Conservation (phyloP, 2,329 filamentous ascomycete genomes). For the Epichloe aotearoae region DNA sequence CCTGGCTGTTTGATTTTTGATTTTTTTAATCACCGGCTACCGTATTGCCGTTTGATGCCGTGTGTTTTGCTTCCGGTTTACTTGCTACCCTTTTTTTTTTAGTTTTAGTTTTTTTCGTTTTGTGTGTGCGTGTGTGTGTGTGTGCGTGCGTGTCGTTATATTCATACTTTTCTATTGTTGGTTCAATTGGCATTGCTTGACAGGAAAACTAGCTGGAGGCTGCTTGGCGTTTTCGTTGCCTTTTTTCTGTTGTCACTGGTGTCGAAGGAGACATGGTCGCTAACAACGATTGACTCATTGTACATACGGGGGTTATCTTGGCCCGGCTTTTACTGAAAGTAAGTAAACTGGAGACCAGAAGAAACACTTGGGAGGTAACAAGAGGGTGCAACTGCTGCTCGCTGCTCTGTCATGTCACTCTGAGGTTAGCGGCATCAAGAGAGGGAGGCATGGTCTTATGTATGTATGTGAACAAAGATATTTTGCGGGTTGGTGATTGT, state of each 20-base stretch:
- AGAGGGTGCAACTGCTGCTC: background rate
- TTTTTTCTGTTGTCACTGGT: background rate
- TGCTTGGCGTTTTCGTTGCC: constrained; percentile 16
- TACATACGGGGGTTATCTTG: background rate
- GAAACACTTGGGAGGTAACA: background rate
- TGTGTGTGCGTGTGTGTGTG: background rate
- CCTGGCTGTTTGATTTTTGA: background rate
- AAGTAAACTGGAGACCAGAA: background rate
- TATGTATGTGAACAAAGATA: background rate
- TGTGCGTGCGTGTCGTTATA: background rate
- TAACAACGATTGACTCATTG: background rate
- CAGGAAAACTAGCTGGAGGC: constrained; percentile 11
- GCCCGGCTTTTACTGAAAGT: background rate
- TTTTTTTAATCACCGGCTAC: background rate
- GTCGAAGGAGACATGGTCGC: background rate
- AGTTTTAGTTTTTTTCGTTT: background rate
- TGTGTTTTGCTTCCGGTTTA: background rate
- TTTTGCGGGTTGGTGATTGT: background rate
- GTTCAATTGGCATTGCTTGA: constrained; percentile 16
- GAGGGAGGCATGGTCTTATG: background rate
- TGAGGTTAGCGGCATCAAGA: background rate
- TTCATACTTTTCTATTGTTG: constrained; percentile 11
- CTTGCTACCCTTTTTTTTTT: background rate
- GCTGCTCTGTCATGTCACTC: background rate
- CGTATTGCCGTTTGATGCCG: background rate